Base-by-base conservation (phyloP, 1,284 basidiomycete species). In the Leccinum subatratum region DNA sequence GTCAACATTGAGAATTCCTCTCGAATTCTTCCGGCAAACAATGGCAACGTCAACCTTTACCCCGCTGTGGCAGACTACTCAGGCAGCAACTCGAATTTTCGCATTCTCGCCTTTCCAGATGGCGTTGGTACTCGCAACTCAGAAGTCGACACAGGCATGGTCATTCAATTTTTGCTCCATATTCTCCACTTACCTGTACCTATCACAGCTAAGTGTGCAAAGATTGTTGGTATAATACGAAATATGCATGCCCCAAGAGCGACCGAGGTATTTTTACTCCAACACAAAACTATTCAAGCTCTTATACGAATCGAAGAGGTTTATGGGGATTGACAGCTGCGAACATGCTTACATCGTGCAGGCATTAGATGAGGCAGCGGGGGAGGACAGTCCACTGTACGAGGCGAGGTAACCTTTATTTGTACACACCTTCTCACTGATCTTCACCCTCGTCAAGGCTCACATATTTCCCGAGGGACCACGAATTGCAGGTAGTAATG, bases 401-500 rank as follows among this genome's bases (percentile, higher is more conserved):
- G 2, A 57, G 25, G 54, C 25, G 5, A 57, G 54, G 25, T 57
- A 57, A 57, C 16, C 25, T 57, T 57, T 28, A 16, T 57, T 28
- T 57, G 51, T 54, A 54, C 51, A 54, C 51, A n/a, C 51, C 51
- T 54, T 54, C 51, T 16, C n/a, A 54, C 51, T 54, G 51, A 54
- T 54, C 51, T 54, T 54, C 18, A 54, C n/a, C 51, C 20, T 54
- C 22, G 51, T 54, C 51, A 20, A 54, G 51, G 51, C n/a, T 54
- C 18, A 3, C 11, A 54, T 14, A 54, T 25, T 54, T 54, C 12
- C 48, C 20, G 9, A 56, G 14, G 51, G 22, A 25, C 6, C 12
- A 25, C 3, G 51, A 54, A 54, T 54, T 54, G 22, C 51, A 54
- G 7, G 48, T 51, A 22, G n/a, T 12, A 3, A 51, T 51, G 48